Conservation (phyloP, 805 yeast genomes). For the Lachancea quebecensis region DNA sequence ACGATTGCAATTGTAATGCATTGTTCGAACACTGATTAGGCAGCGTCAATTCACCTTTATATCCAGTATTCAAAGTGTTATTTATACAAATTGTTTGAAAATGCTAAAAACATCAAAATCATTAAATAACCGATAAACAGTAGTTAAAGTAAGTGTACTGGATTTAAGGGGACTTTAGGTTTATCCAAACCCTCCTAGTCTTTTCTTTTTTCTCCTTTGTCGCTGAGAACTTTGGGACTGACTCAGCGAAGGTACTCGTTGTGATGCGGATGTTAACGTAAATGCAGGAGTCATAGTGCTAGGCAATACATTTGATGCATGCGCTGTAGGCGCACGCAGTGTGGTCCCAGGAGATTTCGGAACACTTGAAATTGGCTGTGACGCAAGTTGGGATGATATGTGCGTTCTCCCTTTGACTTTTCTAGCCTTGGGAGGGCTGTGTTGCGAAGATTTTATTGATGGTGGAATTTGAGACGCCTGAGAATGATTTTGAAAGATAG, state of each 20-base stretch:
- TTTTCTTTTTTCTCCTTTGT: slow-evolving; percentile 36
- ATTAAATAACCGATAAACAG: background rate
- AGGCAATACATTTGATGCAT: slow-evolving; percentile 18
- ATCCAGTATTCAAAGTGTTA: too few relatives aligned
- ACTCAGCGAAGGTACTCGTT: slow-evolving; percentile 15
- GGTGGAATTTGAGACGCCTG: slow-evolving; percentile 23
- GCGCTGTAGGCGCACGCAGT: slow-evolving; percentile 2
- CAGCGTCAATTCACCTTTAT: too few relatives aligned
- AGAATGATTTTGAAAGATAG: background rate
- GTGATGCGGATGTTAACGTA: slow-evolving; percentile 18
- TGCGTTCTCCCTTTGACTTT: background rate
- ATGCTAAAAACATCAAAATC: too few relatives aligned
- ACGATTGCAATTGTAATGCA: too few relatives aligned
- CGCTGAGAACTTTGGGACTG: slow-evolving; percentile 17
- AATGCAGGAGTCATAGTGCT: slow-evolving; percentile 30
- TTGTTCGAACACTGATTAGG: too few relatives aligned
- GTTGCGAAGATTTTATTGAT: slow-evolving; percentile 26
- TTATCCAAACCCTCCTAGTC: slow-evolving; percentile 44
- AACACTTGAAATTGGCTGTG: background rate
- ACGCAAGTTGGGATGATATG: background rate
- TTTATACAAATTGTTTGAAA: too few relatives aligned
- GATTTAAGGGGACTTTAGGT: background rate
- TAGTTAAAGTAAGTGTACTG: background rate
- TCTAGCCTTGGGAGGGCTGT: background rate
- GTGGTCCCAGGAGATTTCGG: background rate